phyloP scores from a whole-genome alignment of 306 rosid genomes.

The Citrullus colocynthis region DNA sequence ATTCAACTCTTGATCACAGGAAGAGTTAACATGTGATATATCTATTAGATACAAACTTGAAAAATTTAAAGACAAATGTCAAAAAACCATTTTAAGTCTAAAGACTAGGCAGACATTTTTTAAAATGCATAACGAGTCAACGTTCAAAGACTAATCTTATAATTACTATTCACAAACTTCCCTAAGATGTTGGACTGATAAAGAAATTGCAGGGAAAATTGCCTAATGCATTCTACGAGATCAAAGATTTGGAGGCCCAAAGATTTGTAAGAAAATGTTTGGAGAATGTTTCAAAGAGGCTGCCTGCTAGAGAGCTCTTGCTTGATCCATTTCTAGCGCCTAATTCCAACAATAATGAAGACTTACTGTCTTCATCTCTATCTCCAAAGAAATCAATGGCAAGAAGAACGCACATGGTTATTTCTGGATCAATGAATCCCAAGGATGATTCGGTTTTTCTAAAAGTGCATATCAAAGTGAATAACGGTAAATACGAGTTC shows the following conservation, averaged over 20 bases:
- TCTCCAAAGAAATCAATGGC: conserved; percentile 5
- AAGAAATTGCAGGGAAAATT: conserved; percentile 49
- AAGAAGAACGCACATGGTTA: conserved; percentile 43
- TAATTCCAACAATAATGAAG: conserved; percentile 14
- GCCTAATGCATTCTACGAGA: conserved; percentile 51
- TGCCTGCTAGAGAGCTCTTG: conserved; percentile 58
- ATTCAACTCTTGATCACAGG: no score
- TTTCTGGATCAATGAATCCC: conserved; percentile 57
- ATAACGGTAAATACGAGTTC: conserved; percentile 20
- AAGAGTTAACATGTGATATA: no score
- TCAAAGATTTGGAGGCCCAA: conserved; percentile 52
- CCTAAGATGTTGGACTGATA: not conserved
- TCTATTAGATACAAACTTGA: no score
- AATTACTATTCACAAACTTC: not conserved
- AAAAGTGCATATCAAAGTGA: conserved; percentile 43
- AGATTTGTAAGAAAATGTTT: conserved; percentile 67
- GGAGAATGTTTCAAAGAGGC: conserved; percentile 47
- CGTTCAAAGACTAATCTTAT: not conserved
- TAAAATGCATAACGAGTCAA: no score
- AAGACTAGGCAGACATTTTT: no score
- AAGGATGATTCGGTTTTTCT: conserved; percentile 55
- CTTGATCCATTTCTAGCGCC: conserved; percentile 59
- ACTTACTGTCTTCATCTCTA: not conserved
- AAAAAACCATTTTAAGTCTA: no score
- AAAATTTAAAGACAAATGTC: no score